Conservation (phyloP, 2,329 filamentous ascomycete genomes). For the Ophiostoma sp. region DNA sequence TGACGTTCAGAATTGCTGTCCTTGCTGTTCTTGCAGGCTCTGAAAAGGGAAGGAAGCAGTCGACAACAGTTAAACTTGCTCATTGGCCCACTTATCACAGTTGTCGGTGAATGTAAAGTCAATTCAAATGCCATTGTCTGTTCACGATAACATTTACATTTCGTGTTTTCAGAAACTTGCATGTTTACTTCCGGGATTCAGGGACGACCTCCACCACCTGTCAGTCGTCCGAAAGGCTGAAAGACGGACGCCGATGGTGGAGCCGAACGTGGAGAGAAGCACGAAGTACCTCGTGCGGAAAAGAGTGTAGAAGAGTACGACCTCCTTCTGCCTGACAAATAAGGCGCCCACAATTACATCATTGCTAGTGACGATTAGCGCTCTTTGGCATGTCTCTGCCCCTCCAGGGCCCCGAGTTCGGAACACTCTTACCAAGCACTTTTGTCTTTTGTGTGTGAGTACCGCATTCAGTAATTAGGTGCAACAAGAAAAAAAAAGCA, state of each 20-base stretch:
- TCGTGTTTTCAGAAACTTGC: too few species aligned
- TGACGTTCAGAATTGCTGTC: background rate
- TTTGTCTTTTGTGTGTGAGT: background rate
- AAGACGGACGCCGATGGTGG: background rate
- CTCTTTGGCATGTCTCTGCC: background rate
- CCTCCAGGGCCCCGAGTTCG: conserved; percentile 27
- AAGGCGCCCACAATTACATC: conserved; percentile 14
- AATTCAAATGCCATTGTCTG: background rate
- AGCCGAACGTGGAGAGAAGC: background rate
- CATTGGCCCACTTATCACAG: background rate
- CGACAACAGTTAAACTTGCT: background rate
- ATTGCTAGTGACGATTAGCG: background rate
- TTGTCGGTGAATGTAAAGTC: background rate
- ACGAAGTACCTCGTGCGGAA: background rate
- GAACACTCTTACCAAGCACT: conserved; percentile 24
- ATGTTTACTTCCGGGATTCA: background rate
- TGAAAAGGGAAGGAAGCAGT: background rate
- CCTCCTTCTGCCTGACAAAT: background rate
- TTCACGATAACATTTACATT: background rate
- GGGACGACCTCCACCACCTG: too few species aligned
- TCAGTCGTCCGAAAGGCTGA: background rate
- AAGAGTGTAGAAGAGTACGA: background rate
- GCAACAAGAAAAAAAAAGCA: background rate
- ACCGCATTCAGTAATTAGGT: background rate
- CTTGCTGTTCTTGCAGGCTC: background rate